phyloP scores from a whole-genome alignment of 1,139 yeast species.

The Blastobotrys buckinghamii region DNA sequence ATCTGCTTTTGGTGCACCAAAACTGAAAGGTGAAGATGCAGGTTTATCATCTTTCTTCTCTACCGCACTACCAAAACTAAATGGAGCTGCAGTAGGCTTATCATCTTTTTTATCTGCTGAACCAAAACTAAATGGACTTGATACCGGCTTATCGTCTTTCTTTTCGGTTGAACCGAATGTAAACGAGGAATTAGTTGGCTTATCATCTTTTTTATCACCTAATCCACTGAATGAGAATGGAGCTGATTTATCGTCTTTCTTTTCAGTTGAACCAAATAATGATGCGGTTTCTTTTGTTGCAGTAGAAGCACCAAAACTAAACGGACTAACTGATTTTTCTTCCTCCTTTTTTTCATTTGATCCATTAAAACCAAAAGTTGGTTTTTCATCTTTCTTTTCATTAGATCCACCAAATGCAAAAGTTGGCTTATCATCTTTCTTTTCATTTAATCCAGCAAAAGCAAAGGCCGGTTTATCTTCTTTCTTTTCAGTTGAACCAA shows the following conservation, averaged over 20 bases:
- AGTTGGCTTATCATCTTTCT: neutral
- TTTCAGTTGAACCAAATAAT: slow-evolving; percentile 10
- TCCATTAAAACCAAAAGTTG: too few species aligned
- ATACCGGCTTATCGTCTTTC: neutral
- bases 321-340: neutral
- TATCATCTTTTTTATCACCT: neutral
- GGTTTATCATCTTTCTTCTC: slow-evolving; percentile 2
- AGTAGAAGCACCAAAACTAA: neutral
- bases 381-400: neutral
- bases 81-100: neutral
- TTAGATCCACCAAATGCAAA: neutral
- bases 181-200: neutral
- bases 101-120: neutral
- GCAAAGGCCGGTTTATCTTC: neutral
- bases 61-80: neutral
- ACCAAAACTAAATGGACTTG: neutral
- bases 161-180: neutral
- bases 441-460: neutral
- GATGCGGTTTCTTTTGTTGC: neutral
- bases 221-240: neutral
- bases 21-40: neutral
- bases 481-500: neutral
- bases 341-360: neutral
- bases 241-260: slow-evolving; percentile 14
- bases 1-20: too few species aligned